Evolutionary conservation across 345 rosid genomes (phyloP), one percentile per base, ranked within the genome.

Genomic region (Sapria himalayana): DNA sequence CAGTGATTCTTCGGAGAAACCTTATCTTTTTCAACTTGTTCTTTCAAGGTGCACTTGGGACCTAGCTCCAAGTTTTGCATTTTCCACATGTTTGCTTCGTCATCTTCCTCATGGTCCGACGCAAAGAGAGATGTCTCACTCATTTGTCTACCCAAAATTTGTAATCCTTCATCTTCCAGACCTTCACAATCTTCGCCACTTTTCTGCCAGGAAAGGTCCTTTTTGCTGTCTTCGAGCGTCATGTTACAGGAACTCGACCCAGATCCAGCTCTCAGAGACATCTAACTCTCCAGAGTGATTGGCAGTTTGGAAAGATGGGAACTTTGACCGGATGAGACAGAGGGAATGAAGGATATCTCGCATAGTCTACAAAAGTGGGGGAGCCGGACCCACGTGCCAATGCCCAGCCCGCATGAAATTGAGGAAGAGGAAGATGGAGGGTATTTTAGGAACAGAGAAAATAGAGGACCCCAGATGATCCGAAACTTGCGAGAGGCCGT

Each of bases 11-110:
- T 22, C 36, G 3, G n/a, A 8, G 1, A 35, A 48, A 78, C 91
- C 66, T 78, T 78, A 32, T 78, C 92, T 56, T 65, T 72, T 39
- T 78, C 85, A 39, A 72, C 69, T 39, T 72, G 92, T 41, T 72
- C 76, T 41, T 75, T 75, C 39, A 78, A 69, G 56, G 85, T 75
- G 45, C 45, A 72, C 45, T 75, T 80, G 44, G 92, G 92, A 45
- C 92, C 92, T 62, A 74, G 66, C 38, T 70, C 72, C 24, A 75
- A 49, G 17, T 48, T 54, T 3, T n/a, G n/a, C n/a, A n/a, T n/a
- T n/a, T n/a, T n/a, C n/a, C n/a, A n/a, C n/a, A 44, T 46, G 33
- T 49, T 2, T 24, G 14, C 51, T 4, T 62, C 76, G 6, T 72
- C 85, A 10, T 72, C 75, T 4, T 72, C 84, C 29, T 78, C 85